Base-by-base conservation (phyloP, 768 basidiomycete genomes). In the Phanerochaete carnosa region DNA sequence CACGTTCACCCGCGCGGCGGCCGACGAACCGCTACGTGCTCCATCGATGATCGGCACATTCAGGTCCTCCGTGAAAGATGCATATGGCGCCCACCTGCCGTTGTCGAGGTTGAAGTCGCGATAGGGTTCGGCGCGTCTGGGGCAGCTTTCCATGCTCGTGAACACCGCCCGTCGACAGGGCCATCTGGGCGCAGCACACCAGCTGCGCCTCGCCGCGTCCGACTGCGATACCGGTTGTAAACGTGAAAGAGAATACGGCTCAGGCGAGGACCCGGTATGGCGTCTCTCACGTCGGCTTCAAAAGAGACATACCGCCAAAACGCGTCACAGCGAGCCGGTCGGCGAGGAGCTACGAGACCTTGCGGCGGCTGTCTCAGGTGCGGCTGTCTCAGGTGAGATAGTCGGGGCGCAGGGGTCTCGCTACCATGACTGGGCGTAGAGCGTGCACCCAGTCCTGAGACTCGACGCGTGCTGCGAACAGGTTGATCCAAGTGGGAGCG, bases 1-100 rank as follows among this genome's bases (percentile, higher is more conserved):
- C 3, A 73, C 72, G 66, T 84, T 83, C 59, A 89, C 76, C 45
- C 86, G 75, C 16, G 86, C 87, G 0, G 85, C 85, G 23, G 83
- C 65, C 9, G 79, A 81, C 35, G 85, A 65, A 3, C 87, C 87
- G 50, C 78, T 76, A 53, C 86, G 85, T 2, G 83, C 80, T 13
- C 73, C 80, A 2, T 81, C 79, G 28, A 80, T 72, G 33, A 87
- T 72, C 57, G 87, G 62, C 2, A 86, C 86, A 4, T 73, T 68
- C 15, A 67, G 70, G 64, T 77, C 82, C 63, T 76, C 74, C 37
- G 60, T 57, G 66, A 75, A 74, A 45, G 66, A 67, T n/a, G 65
- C 68, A 57, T 73, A 65, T 52, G 77, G 75, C 16, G 70, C 59
- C 80, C 79, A 81, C 63, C 76, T 72, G 50, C 77, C 79, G 58